A percentile compares a stretch with the other conserved stretches of the same genome.
These are phyloP conservation scores for Sporobolus alterniflorus DNA, from an alignment of 202 grass and related monocot genomes.

Conservation along the genomic window DNA sequence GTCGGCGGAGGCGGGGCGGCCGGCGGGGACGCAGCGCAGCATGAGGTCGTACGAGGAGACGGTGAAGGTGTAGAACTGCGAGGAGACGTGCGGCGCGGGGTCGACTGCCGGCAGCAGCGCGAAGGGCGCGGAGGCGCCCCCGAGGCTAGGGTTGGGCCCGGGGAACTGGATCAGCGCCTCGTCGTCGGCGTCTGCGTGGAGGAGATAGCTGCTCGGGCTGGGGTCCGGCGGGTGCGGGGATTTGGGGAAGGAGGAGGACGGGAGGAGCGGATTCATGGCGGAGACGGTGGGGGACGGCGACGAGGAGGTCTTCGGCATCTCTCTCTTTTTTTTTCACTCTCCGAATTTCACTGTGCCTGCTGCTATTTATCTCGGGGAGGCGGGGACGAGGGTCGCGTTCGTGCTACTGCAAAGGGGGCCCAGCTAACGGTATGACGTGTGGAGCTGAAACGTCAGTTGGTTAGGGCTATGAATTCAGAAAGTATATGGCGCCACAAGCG, in stretches of 20 bases:
- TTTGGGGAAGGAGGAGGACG: slow-evolving; percentile 53
- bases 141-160: slow-evolving; percentile 41
- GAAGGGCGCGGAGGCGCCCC: slow-evolving; percentile 19
- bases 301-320: slow-evolving; percentile 85
- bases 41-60: slow-evolving; percentile 78
- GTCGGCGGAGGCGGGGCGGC: slow-evolving; percentile 63
- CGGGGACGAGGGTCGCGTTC: not conserved
- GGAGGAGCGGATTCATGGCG: slow-evolving; percentile 86
- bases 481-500: too few relatives aligned
- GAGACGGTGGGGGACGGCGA: slow-evolving; percentile 74
- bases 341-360: slow-evolving; percentile 14
- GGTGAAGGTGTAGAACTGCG: slow-evolving; percentile 98
- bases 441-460: not conserved
- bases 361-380: slow-evolving; percentile 4
- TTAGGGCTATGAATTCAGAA: too few relatives aligned
- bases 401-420: not conserved
- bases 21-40: slow-evolving; percentile 80
- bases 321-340: not conserved
- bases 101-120: slow-evolving; percentile 59
- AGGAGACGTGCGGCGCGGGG: slow-evolving; percentile 83
- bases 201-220: slow-evolving; percentile 49
- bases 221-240: slow-evolving; percentile 60
- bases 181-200: slow-evolving; percentile 75
- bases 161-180: slow-evolving; percentile 67
- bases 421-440: not conserved